A percentile compares a stretch with the other conserved stretches of the same genome.
Evolutionary conservation across 345 rosid species (phyloP).

Genomic region (Moricandia moricandioides): DNA sequence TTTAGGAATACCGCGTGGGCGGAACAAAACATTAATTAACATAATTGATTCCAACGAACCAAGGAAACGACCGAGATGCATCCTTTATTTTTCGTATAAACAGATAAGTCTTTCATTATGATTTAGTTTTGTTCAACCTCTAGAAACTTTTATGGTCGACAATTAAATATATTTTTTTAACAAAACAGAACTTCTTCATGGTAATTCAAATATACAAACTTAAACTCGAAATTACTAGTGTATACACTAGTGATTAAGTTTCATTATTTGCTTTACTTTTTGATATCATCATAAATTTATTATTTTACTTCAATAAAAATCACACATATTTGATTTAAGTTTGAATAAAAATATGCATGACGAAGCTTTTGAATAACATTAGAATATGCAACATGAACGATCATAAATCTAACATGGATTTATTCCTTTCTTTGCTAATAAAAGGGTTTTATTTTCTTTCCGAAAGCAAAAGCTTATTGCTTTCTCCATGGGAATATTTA

Average conservation of each 20-base stretch:
- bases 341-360: not conserved
- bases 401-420: not conserved
- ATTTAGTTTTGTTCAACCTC: not conserved
- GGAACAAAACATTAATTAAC: not conserved
- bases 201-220: not conserved
- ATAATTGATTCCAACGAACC: not conserved
- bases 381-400: conserved; percentile 6
- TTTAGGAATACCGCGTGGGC: conserved; percentile 29
- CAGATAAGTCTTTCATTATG: not conserved
- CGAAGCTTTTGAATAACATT: not conserved
- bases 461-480: conserved; percentile 15
- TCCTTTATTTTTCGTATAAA: not conserved
- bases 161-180: not conserved
- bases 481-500: conserved; percentile 26
- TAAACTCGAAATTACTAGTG: not conserved
- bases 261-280: not conserved
- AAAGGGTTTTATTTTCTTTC: conserved; percentile 8
- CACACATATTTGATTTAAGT: not conserved
- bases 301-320: not conserved
- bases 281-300: not conserved
- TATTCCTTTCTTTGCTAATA: conserved; percentile 10
- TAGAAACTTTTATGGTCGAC: not conserved
- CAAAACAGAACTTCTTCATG: not conserved
- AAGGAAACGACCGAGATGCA: not conserved
- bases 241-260: not conserved